Percentiles rank a stretch among this genome's conserved stretches.
Conservation (phyloP, 225 moss, liverwort and hornwort species). For the Straminergon stramineum region DNA sequence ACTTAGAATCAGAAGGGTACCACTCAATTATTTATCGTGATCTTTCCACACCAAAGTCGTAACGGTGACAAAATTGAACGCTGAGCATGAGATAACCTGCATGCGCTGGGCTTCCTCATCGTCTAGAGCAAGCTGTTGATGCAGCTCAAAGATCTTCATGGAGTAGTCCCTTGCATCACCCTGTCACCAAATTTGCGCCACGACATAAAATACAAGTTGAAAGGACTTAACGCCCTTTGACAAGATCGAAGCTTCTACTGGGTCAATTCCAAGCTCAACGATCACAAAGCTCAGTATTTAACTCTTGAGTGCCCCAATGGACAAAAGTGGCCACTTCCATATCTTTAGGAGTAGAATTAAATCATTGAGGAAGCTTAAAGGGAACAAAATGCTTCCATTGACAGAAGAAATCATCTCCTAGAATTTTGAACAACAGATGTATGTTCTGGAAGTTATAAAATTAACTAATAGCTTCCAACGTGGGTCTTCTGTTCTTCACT, state of each 20-base stretch:
- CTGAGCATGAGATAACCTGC: constrained; percentile 30
- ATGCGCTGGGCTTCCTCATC: constrained; percentile 76
- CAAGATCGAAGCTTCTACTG: not conserved
- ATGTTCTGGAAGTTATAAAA: not conserved
- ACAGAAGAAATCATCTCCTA: not conserved
- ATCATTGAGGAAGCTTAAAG: not conserved
- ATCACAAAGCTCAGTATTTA: not conserved
- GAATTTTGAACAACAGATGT: not conserved
- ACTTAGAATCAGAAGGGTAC: not conserved
- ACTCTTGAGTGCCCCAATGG: not conserved
- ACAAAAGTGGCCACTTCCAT: not conserved
- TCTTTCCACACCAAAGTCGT: not conserved
- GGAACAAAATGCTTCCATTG: not conserved
- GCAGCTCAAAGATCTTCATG: constrained; percentile 72
- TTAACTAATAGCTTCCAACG: not conserved
- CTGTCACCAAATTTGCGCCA: constrained; percentile 22
- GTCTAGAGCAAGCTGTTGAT: constrained; percentile 75
- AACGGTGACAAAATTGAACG: not conserved
- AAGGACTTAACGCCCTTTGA: not conserved
- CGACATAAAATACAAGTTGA: not conserved
- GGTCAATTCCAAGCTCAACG: not conserved
- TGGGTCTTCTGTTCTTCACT: not conserved
- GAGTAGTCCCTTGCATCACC: constrained; percentile 68
- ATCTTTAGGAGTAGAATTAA: not conserved
- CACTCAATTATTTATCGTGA: not conserved